Evolutionary conservation across 2,329 filamentous ascomycete species (phyloP), one percentile per base, ranked within the genome.

Genomic region (Neofusicoccum laricinum): DNA sequence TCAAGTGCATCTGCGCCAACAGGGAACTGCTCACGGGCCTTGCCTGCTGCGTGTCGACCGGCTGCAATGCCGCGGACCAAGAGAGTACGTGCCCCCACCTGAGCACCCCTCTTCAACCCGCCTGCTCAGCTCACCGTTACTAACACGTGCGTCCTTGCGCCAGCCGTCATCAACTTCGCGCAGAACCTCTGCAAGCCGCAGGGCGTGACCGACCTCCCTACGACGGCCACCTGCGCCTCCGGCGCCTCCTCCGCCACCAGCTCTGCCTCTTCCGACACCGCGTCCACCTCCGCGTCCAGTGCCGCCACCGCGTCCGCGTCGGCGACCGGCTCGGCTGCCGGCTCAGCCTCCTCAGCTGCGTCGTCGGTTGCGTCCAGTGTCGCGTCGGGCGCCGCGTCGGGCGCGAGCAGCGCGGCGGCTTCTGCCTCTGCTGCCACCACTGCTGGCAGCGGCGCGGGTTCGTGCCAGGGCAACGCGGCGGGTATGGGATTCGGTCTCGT

Each of bases 101-200:
- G 32, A 36, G 21, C 25, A 58, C n/a, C 48, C 4, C 14, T 15
- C 38, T 21, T 32, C 17, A 11, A 3, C 25, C 25, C 25, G 7
- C 25, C 25, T 30, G 25, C 5, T 7, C 25, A 30, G 25, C 25
- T 30, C 25, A 30, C 25, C 25, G 7, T 30, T 30, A 30, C 48
- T 55, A 41, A 58, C 46, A 51, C 45, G 21, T 36, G 25, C 48
- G 25, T 34, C 48, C 25, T 30, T 8, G 36, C 21, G 25, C 5
- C 67, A 82, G 80, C 70, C 45, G 78, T 76, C 30, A 78, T 80
- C 66, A 66, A 70, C 12, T 79, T 80, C 67, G 80, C 80, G 58
- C 66, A 73, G 58, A 67, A 73, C 32, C 71, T 81, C 38, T 82
- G 79, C 73, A 68, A 66, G 17, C 71, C 75, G 48, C 69, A 74